Evolutionary conservation across 805 yeast species (phyloP).

Genomic region (Yamadazyma ubonensis): DNA sequence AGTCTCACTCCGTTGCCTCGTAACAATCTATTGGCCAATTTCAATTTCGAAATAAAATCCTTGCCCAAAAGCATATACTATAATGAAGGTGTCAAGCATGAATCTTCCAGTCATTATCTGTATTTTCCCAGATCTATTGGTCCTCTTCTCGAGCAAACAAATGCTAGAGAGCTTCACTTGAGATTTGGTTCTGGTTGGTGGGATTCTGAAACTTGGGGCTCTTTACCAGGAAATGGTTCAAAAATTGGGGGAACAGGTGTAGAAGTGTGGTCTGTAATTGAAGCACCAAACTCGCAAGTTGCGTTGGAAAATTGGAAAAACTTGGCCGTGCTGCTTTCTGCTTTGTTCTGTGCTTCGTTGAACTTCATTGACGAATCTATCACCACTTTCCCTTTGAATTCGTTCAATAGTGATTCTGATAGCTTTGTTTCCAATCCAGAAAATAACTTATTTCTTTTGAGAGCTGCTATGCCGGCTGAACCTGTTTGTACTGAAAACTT

Average conservation of each 20-base stretch:
- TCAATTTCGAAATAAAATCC: slow-evolving; percentile 65
- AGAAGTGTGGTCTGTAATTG: slow-evolving; percentile 85
- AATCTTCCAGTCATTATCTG: slow-evolving; percentile 46
- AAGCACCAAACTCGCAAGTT: slow-evolving; percentile 51
- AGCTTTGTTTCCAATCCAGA: slow-evolving; percentile 22
- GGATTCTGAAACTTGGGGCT: slow-evolving; percentile 88
- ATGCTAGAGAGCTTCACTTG: slow-evolving; percentile 73
- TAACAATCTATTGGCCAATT: slow-evolving; percentile 67
- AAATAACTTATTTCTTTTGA: slow-evolving; percentile 53
- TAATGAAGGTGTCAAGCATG: not conserved
- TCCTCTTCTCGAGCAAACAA: slow-evolving; percentile 65
- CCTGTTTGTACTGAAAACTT: slow-evolving; percentile 96
- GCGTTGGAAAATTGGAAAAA: slow-evolving; percentile 69
- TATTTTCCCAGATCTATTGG: slow-evolving; percentile 81
- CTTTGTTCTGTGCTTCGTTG: slow-evolving; percentile 91
- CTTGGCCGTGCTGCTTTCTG: slow-evolving; percentile 75
- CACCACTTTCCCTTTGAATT: slow-evolving; percentile 59
- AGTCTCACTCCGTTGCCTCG: slow-evolving; percentile 69
- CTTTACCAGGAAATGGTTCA: slow-evolving; percentile 67
- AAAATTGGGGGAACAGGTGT: slow-evolving; percentile 92
- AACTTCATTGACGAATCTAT: slow-evolving; percentile 80
- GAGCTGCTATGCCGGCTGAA: slow-evolving; percentile 91
- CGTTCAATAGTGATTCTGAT: slow-evolving; percentile 23
- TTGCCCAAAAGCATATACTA: slow-evolving; percentile 30
- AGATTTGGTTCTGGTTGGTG: slow-evolving; percentile 94